phyloP scores from a whole-genome alignment of 768 basidiomycete species.

The Lactarius tabidus region DNA sequence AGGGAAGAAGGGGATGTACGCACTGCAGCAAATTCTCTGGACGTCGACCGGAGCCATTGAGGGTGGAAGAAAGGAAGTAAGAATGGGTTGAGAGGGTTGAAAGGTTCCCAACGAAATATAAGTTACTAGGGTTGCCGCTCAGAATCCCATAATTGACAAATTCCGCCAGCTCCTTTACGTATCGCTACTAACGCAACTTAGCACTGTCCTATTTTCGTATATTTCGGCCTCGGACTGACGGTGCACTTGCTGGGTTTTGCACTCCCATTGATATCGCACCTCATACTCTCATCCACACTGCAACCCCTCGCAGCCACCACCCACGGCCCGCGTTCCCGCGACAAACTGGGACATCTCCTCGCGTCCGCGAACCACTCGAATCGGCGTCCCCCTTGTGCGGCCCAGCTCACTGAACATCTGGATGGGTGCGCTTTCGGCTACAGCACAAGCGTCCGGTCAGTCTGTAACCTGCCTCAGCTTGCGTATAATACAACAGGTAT shows the following conservation, averaged over 20 bases:
- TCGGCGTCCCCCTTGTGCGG: slow-evolving; percentile 41
- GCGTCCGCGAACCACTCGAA: slow-evolving; percentile 57
- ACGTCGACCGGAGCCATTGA: slow-evolving; percentile 58
- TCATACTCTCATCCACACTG: too few relatives aligned
- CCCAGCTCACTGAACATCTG: slow-evolving; percentile 51
- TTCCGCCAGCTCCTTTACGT: neutral
- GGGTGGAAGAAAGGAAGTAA: slow-evolving; percentile 22
- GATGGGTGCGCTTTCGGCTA: slow-evolving; percentile 48
- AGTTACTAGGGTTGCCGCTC: neutral
- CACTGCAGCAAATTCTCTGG: slow-evolving; percentile 85
- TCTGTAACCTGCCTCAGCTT: slow-evolving; percentile 33
- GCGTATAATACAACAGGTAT: slow-evolving; percentile 41
- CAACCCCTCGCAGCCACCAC: too few relatives aligned
- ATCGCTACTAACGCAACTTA: neutral
- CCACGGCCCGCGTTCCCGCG: too few relatives aligned
- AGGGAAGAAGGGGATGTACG: slow-evolving; percentile 34
- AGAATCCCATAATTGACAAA: neutral
- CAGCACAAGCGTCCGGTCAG: slow-evolving; percentile 39
- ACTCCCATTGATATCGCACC: too few relatives aligned
- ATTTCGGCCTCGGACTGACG: too few relatives aligned
- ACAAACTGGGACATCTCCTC: slow-evolving; percentile 40
- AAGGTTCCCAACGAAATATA: neutral
- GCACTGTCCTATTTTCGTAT: too few relatives aligned
- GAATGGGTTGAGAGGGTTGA: slow-evolving; percentile 11
- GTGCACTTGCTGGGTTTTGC: too few relatives aligned